These are phyloP conservation scores for Aspergillus puulaauensis DNA, from an alignment of 2,329 filamentous ascomycete genomes.

Conservation along the genomic window DNA sequence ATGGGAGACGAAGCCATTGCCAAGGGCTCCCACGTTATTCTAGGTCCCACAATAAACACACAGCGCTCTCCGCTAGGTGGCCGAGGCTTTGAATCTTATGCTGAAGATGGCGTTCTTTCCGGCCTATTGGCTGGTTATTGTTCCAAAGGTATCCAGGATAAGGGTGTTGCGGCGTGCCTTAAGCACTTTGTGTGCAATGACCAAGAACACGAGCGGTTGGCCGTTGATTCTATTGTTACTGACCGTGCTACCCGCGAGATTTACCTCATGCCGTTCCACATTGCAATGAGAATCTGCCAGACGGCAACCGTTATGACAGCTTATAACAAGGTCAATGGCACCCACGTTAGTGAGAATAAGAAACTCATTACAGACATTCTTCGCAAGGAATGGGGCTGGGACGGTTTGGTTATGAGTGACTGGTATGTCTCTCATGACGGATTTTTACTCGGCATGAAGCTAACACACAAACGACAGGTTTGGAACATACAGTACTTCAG, in stretches of 20 bases:
- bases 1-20: conserved; percentile 71
- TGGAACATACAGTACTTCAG: conserved; percentile 47
- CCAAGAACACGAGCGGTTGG: conserved; percentile 46
- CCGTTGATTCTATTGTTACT: conserved; percentile 44
- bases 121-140: conserved; percentile 72
- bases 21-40: conserved; percentile 69
- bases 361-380: conserved; percentile 44
- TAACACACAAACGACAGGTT: conserved; percentile 31
- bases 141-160: conserved; percentile 70
- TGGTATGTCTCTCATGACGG: conserved; percentile 31
- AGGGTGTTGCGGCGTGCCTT: conserved; percentile 72
- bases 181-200: conserved; percentile 61
- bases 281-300: conserved; percentile 57
- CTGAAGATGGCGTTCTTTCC: conserved; percentile 76
- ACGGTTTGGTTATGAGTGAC: conserved; percentile 49
- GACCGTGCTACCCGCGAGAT: conserved; percentile 61
- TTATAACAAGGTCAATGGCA: conserved; percentile 58
- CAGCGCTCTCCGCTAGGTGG: conserved; percentile 81
- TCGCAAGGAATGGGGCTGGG: conserved; percentile 48
- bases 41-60: conserved; percentile 78
- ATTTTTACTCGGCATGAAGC: neutral
- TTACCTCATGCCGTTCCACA: conserved; percentile 64
- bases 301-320: conserved; percentile 59
- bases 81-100: conserved; percentile 83
- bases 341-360: conserved; percentile 45